Conservation (phyloP, 192 early-diverging fungal species). For the Entomortierella parvispora region DNA sequence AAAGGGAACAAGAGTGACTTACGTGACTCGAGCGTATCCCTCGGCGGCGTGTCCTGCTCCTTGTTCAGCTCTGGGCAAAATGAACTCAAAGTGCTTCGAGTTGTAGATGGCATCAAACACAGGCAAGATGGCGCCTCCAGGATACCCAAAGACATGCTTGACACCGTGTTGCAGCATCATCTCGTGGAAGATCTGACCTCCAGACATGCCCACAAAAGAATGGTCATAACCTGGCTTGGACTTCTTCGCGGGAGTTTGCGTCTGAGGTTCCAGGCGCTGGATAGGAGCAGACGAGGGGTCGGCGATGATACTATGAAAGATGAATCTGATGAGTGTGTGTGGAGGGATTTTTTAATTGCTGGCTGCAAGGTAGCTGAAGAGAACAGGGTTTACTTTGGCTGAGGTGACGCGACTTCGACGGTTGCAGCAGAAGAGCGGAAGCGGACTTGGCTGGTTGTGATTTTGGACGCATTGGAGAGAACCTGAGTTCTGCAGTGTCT, state of each 20-base stretch:
- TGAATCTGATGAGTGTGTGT: not conserved
- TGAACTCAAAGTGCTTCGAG: constrained; percentile 94
- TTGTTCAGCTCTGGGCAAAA: constrained; percentile 97
- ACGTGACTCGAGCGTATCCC: constrained; percentile 93
- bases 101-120: constrained; percentile 99
- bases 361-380: not conserved
- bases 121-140: constrained; percentile 97
- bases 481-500: constrained; percentile 10
- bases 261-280: constrained; percentile 23
- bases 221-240: constrained; percentile 68
- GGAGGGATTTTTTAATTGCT: not conserved
- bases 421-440: constrained; percentile 47
- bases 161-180: constrained; percentile 97
- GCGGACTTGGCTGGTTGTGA: constrained; percentile 35
- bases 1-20: constrained; percentile 40
- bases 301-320: not conserved
- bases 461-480: constrained; percentile 24
- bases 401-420: constrained; percentile 8
- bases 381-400: constrained; percentile 13
- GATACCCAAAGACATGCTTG: constrained; percentile 97
- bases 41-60: constrained; percentile 99
- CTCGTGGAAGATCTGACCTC: constrained; percentile 98
- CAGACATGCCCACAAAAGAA: constrained; percentile 95
- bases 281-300: constrained; percentile 20
- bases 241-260: constrained; percentile 3